Conservation (phyloP, 106 monocot genomes). For the Posidonia australis region DNA sequence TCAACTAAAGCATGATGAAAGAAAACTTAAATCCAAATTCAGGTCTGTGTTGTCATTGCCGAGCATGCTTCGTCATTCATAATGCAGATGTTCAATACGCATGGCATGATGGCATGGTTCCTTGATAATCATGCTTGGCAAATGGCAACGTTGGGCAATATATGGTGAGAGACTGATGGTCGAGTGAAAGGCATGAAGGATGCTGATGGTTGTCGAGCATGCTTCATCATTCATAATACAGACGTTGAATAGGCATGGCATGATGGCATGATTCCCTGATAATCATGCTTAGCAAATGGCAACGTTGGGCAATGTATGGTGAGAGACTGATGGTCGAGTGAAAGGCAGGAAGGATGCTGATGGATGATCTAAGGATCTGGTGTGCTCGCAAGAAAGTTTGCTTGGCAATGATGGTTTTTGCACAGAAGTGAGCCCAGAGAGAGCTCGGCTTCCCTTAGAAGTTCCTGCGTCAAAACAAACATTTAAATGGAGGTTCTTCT, state of each 20-base stretch:
- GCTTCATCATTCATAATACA: slow-evolving; percentile 29
- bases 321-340: slow-evolving; percentile 39
- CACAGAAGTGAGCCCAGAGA: slow-evolving; percentile 48
- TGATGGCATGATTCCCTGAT: slow-evolving; percentile 26
- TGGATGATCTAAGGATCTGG: slow-evolving; percentile 36
- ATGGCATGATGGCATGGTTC: slow-evolving; percentile 29
- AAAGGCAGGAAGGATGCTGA: slow-evolving; percentile 44
- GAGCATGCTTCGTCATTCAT: slow-evolving; percentile 37
- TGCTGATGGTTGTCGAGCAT: slow-evolving; percentile 24
- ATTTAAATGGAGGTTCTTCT: slow-evolving; percentile 37
- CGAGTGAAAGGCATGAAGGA: slow-evolving; percentile 45
- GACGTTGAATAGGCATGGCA: slow-evolving; percentile 35
- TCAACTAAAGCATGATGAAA: slow-evolving; percentile 44
- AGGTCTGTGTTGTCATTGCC: slow-evolving; percentile 35
- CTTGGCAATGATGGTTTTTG: slow-evolving; percentile 35
- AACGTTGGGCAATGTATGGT: slow-evolving; percentile 28
- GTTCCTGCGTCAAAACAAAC: slow-evolving; percentile 83
- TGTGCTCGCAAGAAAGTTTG: slow-evolving; percentile 44
- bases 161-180: slow-evolving; percentile 32
- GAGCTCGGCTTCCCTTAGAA: slow-evolving; percentile 41
- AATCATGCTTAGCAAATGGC: slow-evolving; percentile 41
- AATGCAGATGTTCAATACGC: slow-evolving; percentile 27
- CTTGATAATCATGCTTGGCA: slow-evolving; percentile 33
- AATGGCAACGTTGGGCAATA: slow-evolving; percentile 36
- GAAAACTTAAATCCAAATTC: slow-evolving; percentile 39